Conservation (phyloP, 305 asterid genomes). For the Plantago rigida region DNA sequence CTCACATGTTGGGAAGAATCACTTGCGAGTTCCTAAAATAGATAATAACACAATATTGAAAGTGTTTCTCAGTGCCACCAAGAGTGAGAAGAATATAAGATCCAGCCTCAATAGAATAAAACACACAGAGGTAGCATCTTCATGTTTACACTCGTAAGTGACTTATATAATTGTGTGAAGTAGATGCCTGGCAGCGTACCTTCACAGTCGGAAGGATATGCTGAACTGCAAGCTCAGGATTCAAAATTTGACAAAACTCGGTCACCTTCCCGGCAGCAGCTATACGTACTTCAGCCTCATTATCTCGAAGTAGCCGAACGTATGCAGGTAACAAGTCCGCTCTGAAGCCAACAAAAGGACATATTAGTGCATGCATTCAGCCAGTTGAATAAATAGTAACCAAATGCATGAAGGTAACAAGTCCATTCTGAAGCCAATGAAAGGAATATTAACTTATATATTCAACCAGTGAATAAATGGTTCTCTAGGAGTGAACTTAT, state of each 20-base stretch:
- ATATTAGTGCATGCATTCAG: too few species aligned
- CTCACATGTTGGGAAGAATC: slow-evolving; percentile 97
- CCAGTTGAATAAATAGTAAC: slow-evolving; percentile 30
- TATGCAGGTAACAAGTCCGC: slow-evolving; percentile 92
- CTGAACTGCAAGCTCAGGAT: slow-evolving; percentile 77
- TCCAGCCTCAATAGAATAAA: too few species aligned
- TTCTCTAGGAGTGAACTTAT: too few species aligned
- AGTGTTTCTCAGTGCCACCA: not conserved
- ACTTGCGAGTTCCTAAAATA: slow-evolving; percentile 73
- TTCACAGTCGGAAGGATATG: slow-evolving; percentile 96
- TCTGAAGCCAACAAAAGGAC: slow-evolving; percentile 32
- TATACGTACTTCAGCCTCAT: slow-evolving; percentile 91
- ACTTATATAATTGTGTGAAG: too few species aligned
- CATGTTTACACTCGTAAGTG: too few species aligned
- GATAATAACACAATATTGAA: slow-evolving; percentile 9
- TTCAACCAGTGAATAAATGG: too few species aligned
- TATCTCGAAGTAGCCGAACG: slow-evolving; percentile 85
- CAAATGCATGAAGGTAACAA: slow-evolving; percentile 92
- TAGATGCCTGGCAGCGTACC: slow-evolving; percentile 30
- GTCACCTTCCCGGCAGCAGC: slow-evolving; percentile 98
- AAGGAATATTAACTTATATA: too few species aligned
- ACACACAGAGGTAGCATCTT: too few species aligned
- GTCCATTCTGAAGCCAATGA: slow-evolving; percentile 52
- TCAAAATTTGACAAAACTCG: slow-evolving; percentile 69
- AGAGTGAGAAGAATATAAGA: not conserved